These are phyloP conservation scores for Mycena capillaripes DNA, from an alignment of 768 basidiomycete species.

Conservation along the genomic window DNA sequence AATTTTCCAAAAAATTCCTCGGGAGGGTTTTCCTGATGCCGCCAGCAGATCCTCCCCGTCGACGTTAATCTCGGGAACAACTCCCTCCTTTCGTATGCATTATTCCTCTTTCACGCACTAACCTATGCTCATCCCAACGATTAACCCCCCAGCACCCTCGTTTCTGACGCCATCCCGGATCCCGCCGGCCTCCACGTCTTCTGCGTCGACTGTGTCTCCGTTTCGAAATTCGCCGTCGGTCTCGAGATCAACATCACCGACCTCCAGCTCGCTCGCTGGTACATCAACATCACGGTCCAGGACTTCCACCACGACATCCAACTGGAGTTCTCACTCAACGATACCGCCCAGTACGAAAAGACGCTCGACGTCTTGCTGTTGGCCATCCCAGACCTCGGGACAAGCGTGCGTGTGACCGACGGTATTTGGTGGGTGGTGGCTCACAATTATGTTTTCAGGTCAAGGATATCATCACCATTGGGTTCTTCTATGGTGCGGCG, in stretches of 20 bases:
- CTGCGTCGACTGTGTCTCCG: constrained; percentile 30
- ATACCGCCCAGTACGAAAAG: not conserved
- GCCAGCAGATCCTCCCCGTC: too few relatives aligned
- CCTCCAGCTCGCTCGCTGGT: not conserved
- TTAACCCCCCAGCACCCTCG: too few relatives aligned
- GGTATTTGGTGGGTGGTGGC: not conserved
- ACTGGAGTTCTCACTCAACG: constrained; percentile 23
- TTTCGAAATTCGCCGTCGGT: constrained; percentile 19
- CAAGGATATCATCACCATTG: constrained; percentile 4
- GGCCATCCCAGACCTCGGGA: constrained; percentile 12
- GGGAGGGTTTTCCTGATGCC: too few relatives aligned
- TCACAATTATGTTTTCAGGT: not conserved
- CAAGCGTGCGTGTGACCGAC: not conserved
- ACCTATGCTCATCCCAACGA: too few relatives aligned
- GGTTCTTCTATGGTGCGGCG: constrained; percentile 26
- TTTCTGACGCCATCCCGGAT: constrained; percentile 4
- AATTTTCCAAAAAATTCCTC: too few relatives aligned
- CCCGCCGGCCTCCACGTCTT: constrained; percentile 28
- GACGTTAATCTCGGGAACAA: too few relatives aligned
- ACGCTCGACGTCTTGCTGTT: constrained; percentile 14
- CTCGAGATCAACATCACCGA: constrained; percentile 17
- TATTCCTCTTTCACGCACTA: too few relatives aligned
- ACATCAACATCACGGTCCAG: constrained; percentile 22
- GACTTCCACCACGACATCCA: constrained; percentile 28
- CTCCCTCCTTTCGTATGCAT: too few relatives aligned